Conservation (phyloP, 2,329 filamentous ascomycete species). For the Colletotrichum echinochloae region DNA sequence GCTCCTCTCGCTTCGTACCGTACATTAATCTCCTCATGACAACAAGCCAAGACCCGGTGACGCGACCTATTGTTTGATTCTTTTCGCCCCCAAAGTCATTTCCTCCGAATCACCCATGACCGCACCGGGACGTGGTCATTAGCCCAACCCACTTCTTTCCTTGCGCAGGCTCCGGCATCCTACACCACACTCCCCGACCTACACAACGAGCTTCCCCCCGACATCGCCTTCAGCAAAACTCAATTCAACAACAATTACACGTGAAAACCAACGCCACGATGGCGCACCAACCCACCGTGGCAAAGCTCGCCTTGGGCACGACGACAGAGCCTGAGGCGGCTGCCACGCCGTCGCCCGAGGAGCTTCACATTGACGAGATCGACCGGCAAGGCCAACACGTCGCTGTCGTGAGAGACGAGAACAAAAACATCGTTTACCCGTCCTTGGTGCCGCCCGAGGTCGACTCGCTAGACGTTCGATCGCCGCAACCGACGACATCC, state of each 20-base stretch:
- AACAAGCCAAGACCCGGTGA: slow-evolving; percentile 34
- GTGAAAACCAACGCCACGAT: slow-evolving; percentile 21
- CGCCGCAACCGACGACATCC: slow-evolving; percentile 10
- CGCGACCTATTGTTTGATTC: slow-evolving; percentile 19
- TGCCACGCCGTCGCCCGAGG: slow-evolving; percentile 33
- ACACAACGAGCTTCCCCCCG: not conserved
- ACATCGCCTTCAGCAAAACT: not conserved
- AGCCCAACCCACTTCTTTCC: not conserved
- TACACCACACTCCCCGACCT: not conserved
- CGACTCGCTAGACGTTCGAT: slow-evolving; percentile 34
- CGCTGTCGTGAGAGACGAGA: slow-evolving; percentile 48
- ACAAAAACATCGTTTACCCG: slow-evolving; percentile 50
- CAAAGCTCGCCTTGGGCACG: slow-evolving; percentile 27
- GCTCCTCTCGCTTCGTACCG: slow-evolving; percentile 1
- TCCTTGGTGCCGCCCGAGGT: slow-evolving; percentile 48
- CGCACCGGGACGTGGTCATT: not conserved
- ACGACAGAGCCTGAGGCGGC: slow-evolving; percentile 24
- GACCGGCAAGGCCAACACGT: slow-evolving; percentile 44
- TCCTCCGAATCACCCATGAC: not conserved
- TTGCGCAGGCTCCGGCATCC: not conserved
- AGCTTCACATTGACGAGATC: slow-evolving; percentile 47
- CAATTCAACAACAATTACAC: not conserved
- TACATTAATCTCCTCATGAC: slow-evolving; percentile 31
- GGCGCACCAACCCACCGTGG: slow-evolving; percentile 29
- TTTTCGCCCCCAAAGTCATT: slow-evolving; percentile 10